Evolutionary conservation across 805 yeast genomes (phyloP), one percentile per base, ranked within the genome.

Genomic region (Ogataea angusta): DNA sequence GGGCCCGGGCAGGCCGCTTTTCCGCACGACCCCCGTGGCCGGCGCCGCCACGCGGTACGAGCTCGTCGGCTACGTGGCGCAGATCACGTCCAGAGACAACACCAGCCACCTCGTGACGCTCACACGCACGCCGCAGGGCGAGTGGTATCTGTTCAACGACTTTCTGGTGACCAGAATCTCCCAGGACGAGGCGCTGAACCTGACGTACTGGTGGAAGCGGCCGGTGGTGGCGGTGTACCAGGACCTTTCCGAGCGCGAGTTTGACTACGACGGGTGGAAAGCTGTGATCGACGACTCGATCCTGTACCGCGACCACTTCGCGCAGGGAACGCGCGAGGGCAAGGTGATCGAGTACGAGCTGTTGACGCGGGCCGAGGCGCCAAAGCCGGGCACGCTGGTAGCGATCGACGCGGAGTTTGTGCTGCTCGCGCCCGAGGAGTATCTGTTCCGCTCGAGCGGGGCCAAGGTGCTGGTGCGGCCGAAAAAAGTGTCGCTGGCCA

Each of bases 331-430:
- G 5, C 68, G 89, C 45, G 78, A 77, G 38, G 74, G 71, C 0
- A 69, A 72, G 42, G 70, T 68, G 32, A 68, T 74, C 38, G 91
- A 87, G 47, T 86, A 85, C 56, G 74, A 78, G 50, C 66, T 85
- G n/a, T 64, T 87, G 43, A 78, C 88, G 0, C 64, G 65, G 24
- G 70, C 73, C 34, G 90, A 85, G 52, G 85, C 87, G 0, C 96
- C 96, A 0, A 56, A 56, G 15, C 73, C 80, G 0, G 96, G 96
- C 0, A 69, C 86, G 1, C 60, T 89, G 28, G 81, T 91, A 14
- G 99, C 98, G 0, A 83, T 93, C 42, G 99, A 93, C 68, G 97
- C 99, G 0, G 99, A 93, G 62, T 93, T 95, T 70, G 98, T 93
- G 3, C 75, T 81, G 22, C 60, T 90, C 23, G 77, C 80, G 35